Percentiles rank a stretch among this genome's conserved stretches.
Evolutionary conservation across 2,329 filamentous ascomycete species (phyloP).

Genomic region (Aspergillus fumigatiaffinis): DNA sequence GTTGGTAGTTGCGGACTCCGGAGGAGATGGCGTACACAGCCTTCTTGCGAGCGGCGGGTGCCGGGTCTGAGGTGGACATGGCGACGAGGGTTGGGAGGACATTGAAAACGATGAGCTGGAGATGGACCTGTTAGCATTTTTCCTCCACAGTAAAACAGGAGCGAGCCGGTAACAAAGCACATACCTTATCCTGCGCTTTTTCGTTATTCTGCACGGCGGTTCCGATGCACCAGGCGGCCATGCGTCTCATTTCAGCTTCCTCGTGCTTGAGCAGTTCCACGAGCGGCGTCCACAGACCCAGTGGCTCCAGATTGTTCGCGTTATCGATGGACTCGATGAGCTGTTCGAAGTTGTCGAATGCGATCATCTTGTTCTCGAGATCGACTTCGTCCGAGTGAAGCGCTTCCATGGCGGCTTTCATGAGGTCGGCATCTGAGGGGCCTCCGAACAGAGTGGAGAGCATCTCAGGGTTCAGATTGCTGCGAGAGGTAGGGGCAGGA

Average conservation of each 20-base stretch:
- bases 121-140: neutral
- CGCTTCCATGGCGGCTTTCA: slow-evolving; percentile 77
- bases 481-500: slow-evolving; percentile 29
- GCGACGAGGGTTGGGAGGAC: slow-evolving; percentile 67
- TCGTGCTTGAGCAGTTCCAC: slow-evolving; percentile 65
- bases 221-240: slow-evolving; percentile 91
- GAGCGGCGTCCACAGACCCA: slow-evolving; percentile 79
- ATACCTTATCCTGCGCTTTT: slow-evolving; percentile 70
- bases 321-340: slow-evolving; percentile 92
- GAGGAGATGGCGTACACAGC: slow-evolving; percentile 85
- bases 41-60: slow-evolving; percentile 70
- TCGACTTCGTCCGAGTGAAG: slow-evolving; percentile 64
- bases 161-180: slow-evolving; percentile 13
- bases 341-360: slow-evolving; percentile 94
- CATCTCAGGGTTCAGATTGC: slow-evolving; percentile 62
- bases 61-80: slow-evolving; percentile 58
- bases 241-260: slow-evolving; percentile 69
- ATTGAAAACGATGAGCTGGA: slow-evolving; percentile 54
- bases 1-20: slow-evolving; percentile 83
- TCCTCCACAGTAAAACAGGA: neutral
- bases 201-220: slow-evolving; percentile 96
- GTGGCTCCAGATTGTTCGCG: slow-evolving; percentile 81
- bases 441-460: slow-evolving; percentile 75
- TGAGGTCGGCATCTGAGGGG: slow-evolving; percentile 84
- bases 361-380: slow-evolving; percentile 72